Conservation (phyloP, 805 yeast genomes). For the Suhomyces kilbournensis region DNA sequence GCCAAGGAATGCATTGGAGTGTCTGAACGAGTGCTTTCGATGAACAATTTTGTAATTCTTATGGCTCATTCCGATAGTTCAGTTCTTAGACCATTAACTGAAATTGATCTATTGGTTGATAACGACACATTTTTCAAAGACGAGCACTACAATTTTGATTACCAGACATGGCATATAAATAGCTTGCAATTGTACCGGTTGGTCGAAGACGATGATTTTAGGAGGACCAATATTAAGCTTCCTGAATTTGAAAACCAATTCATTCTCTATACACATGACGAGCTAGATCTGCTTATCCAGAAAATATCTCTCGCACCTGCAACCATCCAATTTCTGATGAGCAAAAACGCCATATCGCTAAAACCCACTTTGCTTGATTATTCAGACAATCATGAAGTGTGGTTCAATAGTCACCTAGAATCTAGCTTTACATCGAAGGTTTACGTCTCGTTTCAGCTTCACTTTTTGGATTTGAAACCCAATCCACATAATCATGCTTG, state of each 20-base stretch:
- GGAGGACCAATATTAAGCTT: slow-evolving; percentile 10
- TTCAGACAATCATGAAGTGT: slow-evolving; percentile 43
- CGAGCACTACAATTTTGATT: slow-evolving; percentile 44
- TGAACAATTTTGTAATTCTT: neutral
- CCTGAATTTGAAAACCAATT: slow-evolving; percentile 34
- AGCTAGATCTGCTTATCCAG: slow-evolving; percentile 19
- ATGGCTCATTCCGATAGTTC: neutral
- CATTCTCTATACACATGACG: slow-evolving; percentile 29
- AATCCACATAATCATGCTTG: slow-evolving; percentile 41
- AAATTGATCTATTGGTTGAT: neutral
- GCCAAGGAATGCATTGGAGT: slow-evolving; percentile 37
- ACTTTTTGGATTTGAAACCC: slow-evolving; percentile 24
- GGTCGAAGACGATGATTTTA: neutral
- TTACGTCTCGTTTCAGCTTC: slow-evolving; percentile 47
- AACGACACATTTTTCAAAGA: slow-evolving; percentile 23
- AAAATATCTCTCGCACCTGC: neutral
- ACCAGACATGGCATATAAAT: slow-evolving; percentile 13
- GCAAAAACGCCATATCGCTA: slow-evolving; percentile 18
- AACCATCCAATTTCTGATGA: slow-evolving; percentile 17
- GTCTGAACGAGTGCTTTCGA: slow-evolving; percentile 22
- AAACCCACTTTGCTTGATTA: slow-evolving; percentile 37
- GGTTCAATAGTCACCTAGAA: slow-evolving; percentile 45
- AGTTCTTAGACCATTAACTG: slow-evolving; percentile 4
- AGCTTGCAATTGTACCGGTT: slow-evolving; percentile 1
- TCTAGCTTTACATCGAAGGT: slow-evolving; percentile 26